Evolutionary conservation across 805 yeast genomes (phyloP).

Genomic region (Candida pseudoglaebosa): DNA sequence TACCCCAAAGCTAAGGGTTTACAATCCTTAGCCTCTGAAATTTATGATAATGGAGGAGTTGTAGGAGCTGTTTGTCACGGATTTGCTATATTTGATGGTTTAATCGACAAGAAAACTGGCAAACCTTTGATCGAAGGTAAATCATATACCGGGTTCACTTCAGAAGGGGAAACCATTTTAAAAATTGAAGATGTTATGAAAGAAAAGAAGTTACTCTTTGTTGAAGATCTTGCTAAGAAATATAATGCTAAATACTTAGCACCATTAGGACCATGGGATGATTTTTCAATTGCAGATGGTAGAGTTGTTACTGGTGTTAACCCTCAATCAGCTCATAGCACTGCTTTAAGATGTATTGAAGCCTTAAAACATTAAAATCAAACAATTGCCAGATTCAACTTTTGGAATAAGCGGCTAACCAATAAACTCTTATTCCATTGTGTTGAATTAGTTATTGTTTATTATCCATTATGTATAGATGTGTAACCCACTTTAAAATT

Average conservation of each 20-base stretch:
- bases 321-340: conserved; percentile 52
- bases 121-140: conserved; percentile 47
- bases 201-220: conserved; percentile 26
- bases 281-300: conserved; percentile 50
- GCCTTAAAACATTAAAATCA: too few species aligned
- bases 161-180: conserved; percentile 44
- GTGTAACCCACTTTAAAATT: too few species aligned
- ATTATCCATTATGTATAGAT: too few species aligned
- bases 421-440: too few species aligned
- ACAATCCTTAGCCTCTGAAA: conserved; percentile 41
- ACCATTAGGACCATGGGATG: conserved; percentile 52
- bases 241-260: conserved; percentile 42
- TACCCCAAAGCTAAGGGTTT: conserved; percentile 49
- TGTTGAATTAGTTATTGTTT: too few species aligned
- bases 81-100: conserved; percentile 51
- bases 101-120: conserved; percentile 41
- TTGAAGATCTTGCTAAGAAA: conserved; percentile 33
- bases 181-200: conserved; percentile 18
- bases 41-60: conserved; percentile 51
- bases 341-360: conserved; percentile 40
- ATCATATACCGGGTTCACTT: conserved; percentile 58
- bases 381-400: too few species aligned
- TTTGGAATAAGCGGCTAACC: too few species aligned
- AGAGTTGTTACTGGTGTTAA: conserved; percentile 61
- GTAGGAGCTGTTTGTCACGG: conserved; percentile 71